Base-by-base conservation (phyloP, 2,329 filamentous ascomycete species). In the Penicillium paneum region DNA sequence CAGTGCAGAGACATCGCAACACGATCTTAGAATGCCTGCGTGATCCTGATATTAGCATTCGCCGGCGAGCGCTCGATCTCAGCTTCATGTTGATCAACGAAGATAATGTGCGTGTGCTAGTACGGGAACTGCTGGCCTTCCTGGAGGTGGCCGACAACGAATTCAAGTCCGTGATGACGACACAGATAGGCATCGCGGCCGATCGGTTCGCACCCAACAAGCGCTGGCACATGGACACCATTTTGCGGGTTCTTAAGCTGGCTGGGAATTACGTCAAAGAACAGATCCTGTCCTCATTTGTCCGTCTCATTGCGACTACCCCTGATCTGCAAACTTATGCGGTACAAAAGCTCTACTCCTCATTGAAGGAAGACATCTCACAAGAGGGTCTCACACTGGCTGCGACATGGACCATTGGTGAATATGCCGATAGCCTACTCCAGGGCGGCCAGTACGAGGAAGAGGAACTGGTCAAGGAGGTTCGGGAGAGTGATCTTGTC, bases 51-150 rank as follows among this genome's bases (percentile, higher is more conserved):
- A 97, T 99, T 73, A 97, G 93, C 76, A 99, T 99, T 67, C 84
- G 95, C 67, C 83, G 94, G 68, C 85, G 94, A 74, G 94, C 94
- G n/a, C 82, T 99, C 36, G 94, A 99, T 70, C 84, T 99, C 54
- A 97, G 94, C 74, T 99, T 99, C 70, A 99, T 95, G 5, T 80
- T 99, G 49, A 97, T 99, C 75, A 97, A 99, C 71, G 94, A 97
- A 71, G 85, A 87, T 74, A 99, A 99, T 66, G 91, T 99, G 34
- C 87, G 94, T 36, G 90, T 97, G 5, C 81, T 99, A 36, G 94
- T 99, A 56, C 81, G 95, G 59, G 95, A 99, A 71, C 80, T 99
- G 38, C 81, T 99, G 40, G 91, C 94, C 7, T 99, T 99, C 81
- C 76, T 99, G 54, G 94, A 99, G 73, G 91, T 96, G 48, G 93